Percentiles rank a stretch among this genome's conserved stretches.
Conservation (phyloP, 75 land plant species). For the Larix kaempferi region DNA sequence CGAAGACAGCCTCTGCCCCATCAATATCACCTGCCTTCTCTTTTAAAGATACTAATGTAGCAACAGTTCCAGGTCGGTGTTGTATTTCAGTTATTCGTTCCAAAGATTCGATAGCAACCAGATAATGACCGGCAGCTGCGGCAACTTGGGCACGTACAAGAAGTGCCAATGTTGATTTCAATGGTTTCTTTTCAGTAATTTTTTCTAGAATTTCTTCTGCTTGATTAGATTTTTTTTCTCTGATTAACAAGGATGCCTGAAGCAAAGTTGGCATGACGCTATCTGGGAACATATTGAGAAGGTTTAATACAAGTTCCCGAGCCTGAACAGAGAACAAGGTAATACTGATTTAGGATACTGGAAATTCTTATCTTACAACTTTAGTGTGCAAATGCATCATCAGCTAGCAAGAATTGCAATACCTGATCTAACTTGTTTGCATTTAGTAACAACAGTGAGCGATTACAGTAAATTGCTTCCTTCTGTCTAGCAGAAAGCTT, state of each 20-base stretch:
- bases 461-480: conserved; percentile 74
- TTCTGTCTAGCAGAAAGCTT: conserved; percentile 77
- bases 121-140: conserved; percentile 74
- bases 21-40: conserved; percentile 71
- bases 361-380: neutral
- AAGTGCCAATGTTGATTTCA: conserved; percentile 42
- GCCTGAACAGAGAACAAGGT: conserved; percentile 41
- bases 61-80: conserved; percentile 86
- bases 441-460: conserved; percentile 74
- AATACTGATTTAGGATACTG: conserved; percentile 6
- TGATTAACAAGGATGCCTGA: conserved; percentile 71
- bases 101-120: conserved; percentile 70
- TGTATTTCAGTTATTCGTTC: conserved; percentile 57
- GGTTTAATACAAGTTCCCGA: conserved; percentile 58
- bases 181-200: conserved; percentile 55
- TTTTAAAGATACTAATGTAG: conserved; percentile 80
- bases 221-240: conserved; percentile 72
- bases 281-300: conserved; percentile 61
- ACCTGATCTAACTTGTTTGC: conserved; percentile 94
- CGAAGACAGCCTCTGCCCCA: conserved; percentile 73
- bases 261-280: conserved; percentile 72
- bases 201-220: conserved; percentile 82
- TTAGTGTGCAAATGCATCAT: neutral
- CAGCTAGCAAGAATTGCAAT: conserved; percentile 4
- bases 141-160: conserved; percentile 89